Evolutionary conservation across 2,329 filamentous ascomycete genomes (phyloP), one percentile per base, ranked within the genome.

Genomic region (Penicillium sumatraense): DNA sequence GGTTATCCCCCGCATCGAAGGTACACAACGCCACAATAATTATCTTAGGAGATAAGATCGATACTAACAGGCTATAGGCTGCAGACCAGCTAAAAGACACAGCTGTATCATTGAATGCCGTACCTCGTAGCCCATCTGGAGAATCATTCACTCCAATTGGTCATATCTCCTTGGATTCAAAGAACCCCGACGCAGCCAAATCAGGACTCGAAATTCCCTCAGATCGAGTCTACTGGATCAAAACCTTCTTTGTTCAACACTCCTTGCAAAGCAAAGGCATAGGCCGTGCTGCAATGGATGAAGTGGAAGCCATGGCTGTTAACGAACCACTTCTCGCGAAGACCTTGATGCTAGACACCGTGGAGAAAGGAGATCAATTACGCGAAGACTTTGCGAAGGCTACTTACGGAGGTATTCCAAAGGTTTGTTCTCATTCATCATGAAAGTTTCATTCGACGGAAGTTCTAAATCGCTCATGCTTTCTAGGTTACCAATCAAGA

Each of bases 281-380:
- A 5, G 62, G 62, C 1, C 59, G 62, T 23, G 60, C 59, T 10
- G 58, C 62, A 8, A 62, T 65, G 61, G 61, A 65, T 38, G 57
- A 62, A 24, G 56, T 64, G 5, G 62, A 65, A 27, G 29, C 13
- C 1, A 64, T 65, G 54, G 62, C 61, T n/a, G 26, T 42, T 11
- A 24, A 46, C 26, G 52, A 58, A 13, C 62, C 62, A 29, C 41
- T 65, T 4, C 20, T 44, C 23, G 62, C 61, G 9, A 59, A 42
- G 29, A 58, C n/a, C 3, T 49, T 65, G 48, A 56, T 63, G 52
- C 53, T 65, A n/a, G 61, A 65, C 35, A 62, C 62, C 0, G 48
- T 65, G 5, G 48, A 59, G 2, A 54, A 49, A 13, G 58, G 60
- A 11, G 61, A 65, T 21, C 57, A 60, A 35, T 46, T 54, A 9